These are phyloP conservation scores for Alternaria gansuensis DNA, from an alignment of 2,329 filamentous ascomycete species.

Conservation along the genomic window DNA sequence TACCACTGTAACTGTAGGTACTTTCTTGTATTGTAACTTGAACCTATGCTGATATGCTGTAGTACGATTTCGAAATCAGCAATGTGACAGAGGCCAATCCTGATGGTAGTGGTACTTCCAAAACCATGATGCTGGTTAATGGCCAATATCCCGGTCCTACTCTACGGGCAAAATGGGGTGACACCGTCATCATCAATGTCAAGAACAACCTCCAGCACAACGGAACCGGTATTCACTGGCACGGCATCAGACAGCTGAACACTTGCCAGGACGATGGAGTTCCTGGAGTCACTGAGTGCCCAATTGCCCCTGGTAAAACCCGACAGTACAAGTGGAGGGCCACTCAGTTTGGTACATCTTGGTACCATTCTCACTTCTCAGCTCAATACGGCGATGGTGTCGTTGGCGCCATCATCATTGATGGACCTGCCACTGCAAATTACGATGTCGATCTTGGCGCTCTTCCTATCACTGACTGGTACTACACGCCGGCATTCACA, in stretches of 20 bases:
- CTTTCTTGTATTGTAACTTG: background rate
- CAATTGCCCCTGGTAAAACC: conserved; percentile 67
- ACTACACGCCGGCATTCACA: conserved; percentile 54
- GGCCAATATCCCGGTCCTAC: conserved; percentile 71
- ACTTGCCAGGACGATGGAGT: conserved; percentile 65
- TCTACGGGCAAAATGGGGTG: conserved; percentile 50
- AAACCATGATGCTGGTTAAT: conserved; percentile 55
- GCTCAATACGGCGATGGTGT: conserved; percentile 57
- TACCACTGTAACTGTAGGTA: conserved; percentile 42
- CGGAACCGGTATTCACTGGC: conserved; percentile 63
- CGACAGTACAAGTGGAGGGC: conserved; percentile 68
- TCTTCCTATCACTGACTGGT: conserved; percentile 71
- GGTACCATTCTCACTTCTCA: conserved; percentile 57
- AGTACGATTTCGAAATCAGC: conserved; percentile 55
- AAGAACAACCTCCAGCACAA: conserved; percentile 54
- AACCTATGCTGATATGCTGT: conserved; percentile 9
- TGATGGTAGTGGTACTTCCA: conserved; percentile 50
- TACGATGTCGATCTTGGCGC: conserved; percentile 69
- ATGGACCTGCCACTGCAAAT: conserved; percentile 55
- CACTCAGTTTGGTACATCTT: conserved; percentile 58
- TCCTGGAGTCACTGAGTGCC: conserved; percentile 65
- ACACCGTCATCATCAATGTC: conserved; percentile 53
- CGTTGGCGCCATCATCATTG: conserved; percentile 52
- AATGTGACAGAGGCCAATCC: conserved; percentile 53
- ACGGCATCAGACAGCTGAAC: conserved; percentile 56